phyloP scores from a whole-genome alignment of 495 filamentous ascomycete genomes.

The Talaromyces thailandensis region DNA sequence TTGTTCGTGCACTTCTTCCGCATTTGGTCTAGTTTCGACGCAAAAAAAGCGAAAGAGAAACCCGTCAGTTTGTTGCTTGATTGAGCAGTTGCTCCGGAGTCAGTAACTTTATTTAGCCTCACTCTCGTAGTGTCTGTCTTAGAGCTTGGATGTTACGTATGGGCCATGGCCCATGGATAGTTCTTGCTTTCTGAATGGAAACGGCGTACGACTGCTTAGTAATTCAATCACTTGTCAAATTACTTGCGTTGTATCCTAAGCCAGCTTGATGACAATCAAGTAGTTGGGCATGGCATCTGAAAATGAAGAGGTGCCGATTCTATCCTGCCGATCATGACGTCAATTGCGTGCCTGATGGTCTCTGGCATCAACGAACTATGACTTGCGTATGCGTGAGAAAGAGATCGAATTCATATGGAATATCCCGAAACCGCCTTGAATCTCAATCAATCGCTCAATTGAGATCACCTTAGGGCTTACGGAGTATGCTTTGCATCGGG shows the following conservation, averaged over 20 bases:
- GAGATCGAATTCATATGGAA: background rate
- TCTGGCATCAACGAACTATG: background rate
- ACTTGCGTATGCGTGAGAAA: background rate
- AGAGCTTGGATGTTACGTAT: background rate
- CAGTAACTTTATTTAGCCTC: background rate
- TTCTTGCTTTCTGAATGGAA: too few species aligned
- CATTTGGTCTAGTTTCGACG: background rate
- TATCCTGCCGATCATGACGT: background rate
- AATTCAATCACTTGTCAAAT: too few species aligned
- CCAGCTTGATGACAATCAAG: background rate
- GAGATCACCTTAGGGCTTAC: background rate
- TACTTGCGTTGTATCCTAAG: background rate
- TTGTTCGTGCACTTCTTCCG: background rate
- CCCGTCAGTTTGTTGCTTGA: background rate
- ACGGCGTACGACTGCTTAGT: too few species aligned
- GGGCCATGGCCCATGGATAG: background rate
- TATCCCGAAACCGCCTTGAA: background rate
- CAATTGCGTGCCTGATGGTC: background rate
- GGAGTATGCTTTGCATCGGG: background rate
- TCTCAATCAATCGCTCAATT: background rate
- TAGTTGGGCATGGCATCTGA: background rate
- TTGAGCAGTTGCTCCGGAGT: background rate
- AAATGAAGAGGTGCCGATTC: background rate
- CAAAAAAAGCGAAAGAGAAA: background rate
- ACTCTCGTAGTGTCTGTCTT: background rate